Conservation (phyloP, 495 filamentous ascomycete species). For the Neurospora terricola region DNA sequence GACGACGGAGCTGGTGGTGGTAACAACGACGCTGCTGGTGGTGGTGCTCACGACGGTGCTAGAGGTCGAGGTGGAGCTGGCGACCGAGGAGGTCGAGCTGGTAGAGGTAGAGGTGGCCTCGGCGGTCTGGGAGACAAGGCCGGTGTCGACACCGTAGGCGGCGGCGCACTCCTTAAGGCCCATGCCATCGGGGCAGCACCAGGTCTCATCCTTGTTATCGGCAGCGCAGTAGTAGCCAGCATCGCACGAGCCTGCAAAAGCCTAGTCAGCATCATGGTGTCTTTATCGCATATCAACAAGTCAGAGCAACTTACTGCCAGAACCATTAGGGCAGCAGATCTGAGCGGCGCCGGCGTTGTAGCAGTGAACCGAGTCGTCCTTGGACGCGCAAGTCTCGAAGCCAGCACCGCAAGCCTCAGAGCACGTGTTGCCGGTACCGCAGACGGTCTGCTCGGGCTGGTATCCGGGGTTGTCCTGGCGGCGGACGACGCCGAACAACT, state of each 20-base stretch:
- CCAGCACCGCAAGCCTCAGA: conserved; percentile 38
- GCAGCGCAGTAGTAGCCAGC: conserved; percentile 37
- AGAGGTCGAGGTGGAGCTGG: conserved; percentile 8
- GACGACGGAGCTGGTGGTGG: background rate
- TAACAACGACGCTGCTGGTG: conserved; percentile 1
- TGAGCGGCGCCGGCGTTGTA: conserved; percentile 31
- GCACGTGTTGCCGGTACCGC: conserved; percentile 32
- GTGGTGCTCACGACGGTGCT: background rate
- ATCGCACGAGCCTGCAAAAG: conserved; percentile 34
- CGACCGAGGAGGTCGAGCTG: conserved; percentile 8
- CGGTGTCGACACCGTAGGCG: conserved; percentile 26
- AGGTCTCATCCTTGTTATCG: conserved; percentile 27
- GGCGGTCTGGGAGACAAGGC: conserved; percentile 27
- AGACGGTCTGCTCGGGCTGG: conserved; percentile 30
- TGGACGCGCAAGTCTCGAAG: conserved; percentile 31
- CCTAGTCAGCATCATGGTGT: conserved; percentile 1
- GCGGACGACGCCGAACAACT: conserved; percentile 31
- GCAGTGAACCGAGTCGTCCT: conserved; percentile 32
- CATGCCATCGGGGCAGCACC: conserved; percentile 38
- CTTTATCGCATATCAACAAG: background rate
- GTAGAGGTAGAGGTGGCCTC: conserved; percentile 12
- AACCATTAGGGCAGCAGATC: conserved; percentile 34
- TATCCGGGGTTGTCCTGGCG: conserved; percentile 29
- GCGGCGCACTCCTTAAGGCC: conserved; percentile 31
- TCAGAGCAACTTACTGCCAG: conserved; percentile 30